A percentile compares a stretch with the other conserved stretches of the same genome.
phyloP scores from a whole-genome alignment of 2,329 filamentous ascomycete genomes.

The Claviceps lovelessii region DNA sequence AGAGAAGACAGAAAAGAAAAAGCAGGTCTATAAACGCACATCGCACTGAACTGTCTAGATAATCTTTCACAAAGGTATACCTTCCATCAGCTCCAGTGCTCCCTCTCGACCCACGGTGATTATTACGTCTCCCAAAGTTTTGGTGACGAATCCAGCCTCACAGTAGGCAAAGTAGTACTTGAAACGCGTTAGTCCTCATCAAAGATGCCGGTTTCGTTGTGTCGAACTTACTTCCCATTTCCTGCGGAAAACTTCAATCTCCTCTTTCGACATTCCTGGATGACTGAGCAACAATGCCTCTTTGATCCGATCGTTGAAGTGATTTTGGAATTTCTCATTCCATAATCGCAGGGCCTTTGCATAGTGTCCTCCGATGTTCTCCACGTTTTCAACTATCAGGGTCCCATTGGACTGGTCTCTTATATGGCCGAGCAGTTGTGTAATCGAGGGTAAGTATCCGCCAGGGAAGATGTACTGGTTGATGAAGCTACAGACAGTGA shows the following conservation, averaged over 20 bases:
- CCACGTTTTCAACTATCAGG: conserved; percentile 50
- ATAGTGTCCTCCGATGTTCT: conserved; percentile 65
- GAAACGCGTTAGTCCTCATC: conserved; percentile 6
- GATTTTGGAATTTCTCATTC: conserved; percentile 49
- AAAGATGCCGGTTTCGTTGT: background rate
- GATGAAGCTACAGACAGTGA: conserved; percentile 40
- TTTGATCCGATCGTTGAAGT: conserved; percentile 46
- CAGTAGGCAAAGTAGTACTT: conserved; percentile 65
- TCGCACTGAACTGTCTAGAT: background rate
- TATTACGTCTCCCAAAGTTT: conserved; percentile 58
- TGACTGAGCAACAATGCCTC: conserved; percentile 46
- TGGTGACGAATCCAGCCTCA: conserved; percentile 57
- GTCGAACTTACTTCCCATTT: conserved; percentile 49
- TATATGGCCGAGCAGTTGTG: conserved; percentile 44
- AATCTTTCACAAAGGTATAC: conserved; percentile 40
- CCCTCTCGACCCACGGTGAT: conserved; percentile 55
- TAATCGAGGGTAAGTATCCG: conserved; percentile 50
- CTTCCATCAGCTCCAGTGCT: conserved; percentile 53
- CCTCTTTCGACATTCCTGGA: conserved; percentile 42
- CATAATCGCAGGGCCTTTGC: conserved; percentile 54
- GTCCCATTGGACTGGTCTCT: conserved; percentile 43
- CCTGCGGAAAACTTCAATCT: conserved; percentile 50
- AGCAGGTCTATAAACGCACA: background rate
- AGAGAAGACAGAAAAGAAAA: background rate
- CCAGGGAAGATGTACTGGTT: conserved; percentile 66